phyloP scores from a whole-genome alignment of 345 rosid species.

The Salix suchowensis region DNA sequence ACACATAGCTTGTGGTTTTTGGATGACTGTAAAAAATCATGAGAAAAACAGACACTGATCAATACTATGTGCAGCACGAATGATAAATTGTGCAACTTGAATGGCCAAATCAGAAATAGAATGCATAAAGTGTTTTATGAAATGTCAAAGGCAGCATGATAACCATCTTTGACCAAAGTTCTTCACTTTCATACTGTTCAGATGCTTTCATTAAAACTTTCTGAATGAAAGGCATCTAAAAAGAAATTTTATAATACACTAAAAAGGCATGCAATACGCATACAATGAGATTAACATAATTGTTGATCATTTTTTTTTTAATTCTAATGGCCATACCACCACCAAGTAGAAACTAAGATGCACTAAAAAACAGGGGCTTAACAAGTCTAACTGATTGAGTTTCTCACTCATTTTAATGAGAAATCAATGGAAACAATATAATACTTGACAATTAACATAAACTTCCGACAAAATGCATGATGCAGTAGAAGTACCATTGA shows the following conservation, averaged over 20 bases:
- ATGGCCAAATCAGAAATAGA: not conserved
- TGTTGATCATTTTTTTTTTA: not conserved
- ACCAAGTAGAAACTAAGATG: not conserved
- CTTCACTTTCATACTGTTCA: not conserved
- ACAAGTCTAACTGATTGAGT: not conserved
- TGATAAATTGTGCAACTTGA: not conserved
- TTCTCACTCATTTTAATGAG: not conserved
- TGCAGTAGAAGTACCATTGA: not conserved
- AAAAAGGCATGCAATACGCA: not conserved
- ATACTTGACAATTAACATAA: not conserved
- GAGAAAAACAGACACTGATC: not conserved
- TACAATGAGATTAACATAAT: not conserved
- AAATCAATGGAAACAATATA: not conserved
- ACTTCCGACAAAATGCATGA: not conserved
- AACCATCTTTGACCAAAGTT: not conserved
- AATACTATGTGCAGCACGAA: not conserved
- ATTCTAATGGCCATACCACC: not conserved
- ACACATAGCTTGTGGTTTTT: not conserved
- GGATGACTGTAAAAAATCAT: not conserved
- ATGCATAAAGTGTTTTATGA: not conserved
- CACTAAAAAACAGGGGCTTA: not conserved
- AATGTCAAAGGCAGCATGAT: not conserved
- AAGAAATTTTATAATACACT: not conserved
- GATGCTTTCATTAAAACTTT: not conserved
- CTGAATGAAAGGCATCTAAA: not conserved